These are phyloP conservation scores for Diaporthe ilicicola DNA, from an alignment of 2,329 filamentous ascomycete species.

Conservation along the genomic window DNA sequence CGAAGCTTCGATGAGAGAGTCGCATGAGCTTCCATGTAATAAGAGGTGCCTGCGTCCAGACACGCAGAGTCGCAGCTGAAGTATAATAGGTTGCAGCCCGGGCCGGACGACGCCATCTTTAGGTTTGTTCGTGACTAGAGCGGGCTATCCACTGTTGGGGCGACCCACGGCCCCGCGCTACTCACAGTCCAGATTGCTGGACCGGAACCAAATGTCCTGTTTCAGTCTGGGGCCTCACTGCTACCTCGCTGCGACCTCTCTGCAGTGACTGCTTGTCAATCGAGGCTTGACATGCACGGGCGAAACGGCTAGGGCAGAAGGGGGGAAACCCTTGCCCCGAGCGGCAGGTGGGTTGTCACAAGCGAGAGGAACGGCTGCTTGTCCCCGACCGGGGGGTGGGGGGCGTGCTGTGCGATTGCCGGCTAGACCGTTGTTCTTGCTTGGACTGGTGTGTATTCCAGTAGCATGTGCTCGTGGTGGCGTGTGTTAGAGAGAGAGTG, in stretches of 20 bases:
- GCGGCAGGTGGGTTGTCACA: constrained; percentile 2
- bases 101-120: constrained; percentile 12
- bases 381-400: too few relatives aligned
- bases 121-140: constrained; percentile 2
- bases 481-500: neutral
- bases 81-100: neutral
- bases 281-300: constrained; percentile 11
- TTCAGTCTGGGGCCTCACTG: constrained; percentile 11
- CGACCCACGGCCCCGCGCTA: constrained; percentile 19
- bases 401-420: constrained; percentile 10
- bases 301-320: constrained; percentile 17
- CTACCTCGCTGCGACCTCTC: too few relatives aligned
- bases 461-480: constrained; percentile 7
- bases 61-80: constrained; percentile 14
- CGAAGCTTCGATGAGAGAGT: constrained; percentile 2
- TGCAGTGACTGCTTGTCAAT: constrained; percentile 3
- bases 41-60: constrained; percentile 14
- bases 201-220: neutral
- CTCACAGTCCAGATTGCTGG: constrained; percentile 6
- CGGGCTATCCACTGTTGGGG: constrained; percentile 8
- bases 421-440: constrained; percentile 8
- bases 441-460: constrained; percentile 13
- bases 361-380: neutral
- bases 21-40: constrained; percentile 9
- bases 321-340: constrained; percentile 18